A percentile compares a stretch with the other conserved stretches of the same genome.
phyloP scores from a whole-genome alignment of 352 stramenopile genomes.

The Peronosclerospora sorghi region DNA sequence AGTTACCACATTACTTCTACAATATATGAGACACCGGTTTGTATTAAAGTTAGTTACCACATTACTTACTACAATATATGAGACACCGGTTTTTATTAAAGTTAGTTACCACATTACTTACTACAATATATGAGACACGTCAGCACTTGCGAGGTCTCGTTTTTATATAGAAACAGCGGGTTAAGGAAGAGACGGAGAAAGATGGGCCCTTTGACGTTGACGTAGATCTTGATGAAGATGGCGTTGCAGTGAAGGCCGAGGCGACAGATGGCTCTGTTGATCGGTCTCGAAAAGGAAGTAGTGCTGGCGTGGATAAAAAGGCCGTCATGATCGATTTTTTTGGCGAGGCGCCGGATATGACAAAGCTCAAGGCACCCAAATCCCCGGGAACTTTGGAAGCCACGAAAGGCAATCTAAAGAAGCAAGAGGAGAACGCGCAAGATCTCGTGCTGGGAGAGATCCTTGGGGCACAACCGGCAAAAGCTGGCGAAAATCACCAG shows the following conservation, averaged over 20 bases:
- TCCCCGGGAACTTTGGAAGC: constrained; percentile 24
- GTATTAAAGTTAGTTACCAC: too few species aligned
- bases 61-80: too few species aligned
- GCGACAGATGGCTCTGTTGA: constrained; percentile 7
- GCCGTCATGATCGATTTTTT: constrained; percentile 48
- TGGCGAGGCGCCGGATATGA: constrained; percentile 38
- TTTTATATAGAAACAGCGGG: constrained; percentile 18
- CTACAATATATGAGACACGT: too few species aligned
- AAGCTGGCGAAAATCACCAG: too few species aligned
- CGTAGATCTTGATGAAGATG: constrained; percentile 20
- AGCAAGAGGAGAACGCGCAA: constrained; percentile 37
- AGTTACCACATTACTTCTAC: too few species aligned
- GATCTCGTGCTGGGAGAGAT: too few species aligned
- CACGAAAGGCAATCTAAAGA: constrained; percentile 40
- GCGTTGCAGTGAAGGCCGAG: constrained; percentile 19
- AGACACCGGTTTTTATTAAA: too few species aligned
- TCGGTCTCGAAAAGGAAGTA: constrained; percentile 12
- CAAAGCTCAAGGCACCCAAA: constrained; percentile 30
- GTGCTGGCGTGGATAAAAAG: constrained; percentile 31
- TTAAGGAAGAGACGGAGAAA: constrained; percentile 16
- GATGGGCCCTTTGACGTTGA: constrained; percentile 20
- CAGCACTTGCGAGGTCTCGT: too few species aligned
- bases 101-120: too few species aligned
- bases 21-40: too few species aligned
- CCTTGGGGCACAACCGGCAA: too few species aligned